Base-by-base conservation (phyloP, 305 asterid species). In the Lippia alba region DNA sequence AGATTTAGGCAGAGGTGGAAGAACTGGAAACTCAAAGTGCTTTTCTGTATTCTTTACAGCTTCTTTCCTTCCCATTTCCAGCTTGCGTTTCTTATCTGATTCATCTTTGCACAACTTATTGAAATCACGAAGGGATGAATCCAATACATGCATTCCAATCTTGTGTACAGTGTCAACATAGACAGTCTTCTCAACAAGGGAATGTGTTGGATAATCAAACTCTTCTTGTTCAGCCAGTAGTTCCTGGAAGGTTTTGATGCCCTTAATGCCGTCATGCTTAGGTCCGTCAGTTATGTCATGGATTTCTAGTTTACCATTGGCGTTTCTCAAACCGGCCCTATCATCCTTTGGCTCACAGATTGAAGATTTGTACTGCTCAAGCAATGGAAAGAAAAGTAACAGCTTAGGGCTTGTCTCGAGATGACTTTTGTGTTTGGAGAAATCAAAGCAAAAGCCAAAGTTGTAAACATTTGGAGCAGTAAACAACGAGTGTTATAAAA, bases 1-100 rank as follows among this genome's bases (percentile, higher is more conserved):
- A 70, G 94, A 86, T 77, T 78, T 81, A 3, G 91, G 96, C 49
- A 89, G 83, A 19, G 96, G 88, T 32, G 92, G 91, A 41, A 89
- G 85, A 61, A 57, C 73, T 15, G 70, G 83, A 70, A 71, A 64
- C 46, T 73, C 82, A 0, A 70, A 62, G 66, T 69, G 72, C 68
- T 63, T 30, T 65, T 64, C 72, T 60, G 32, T 56, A 50, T 67
- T 67, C 54, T 30, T 32, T 20, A 34, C 20, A 34, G 70, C 65
- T 45, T 63, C 73, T 15, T 17, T 73, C 34, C 49, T 57, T 15
- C 15, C 33, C 16, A 12, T 76, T 72, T 51, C 30, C 72, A 16
- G 44, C 16, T 3, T 19, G 32, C 57, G 69, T 49, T 16, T 44
- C 11, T 36, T 12, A 9, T 59, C 65, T 18, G 30, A 24, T 24